Conservation (phyloP, 768 basidiomycete genomes). For the Leucocoprinus sp. region DNA sequence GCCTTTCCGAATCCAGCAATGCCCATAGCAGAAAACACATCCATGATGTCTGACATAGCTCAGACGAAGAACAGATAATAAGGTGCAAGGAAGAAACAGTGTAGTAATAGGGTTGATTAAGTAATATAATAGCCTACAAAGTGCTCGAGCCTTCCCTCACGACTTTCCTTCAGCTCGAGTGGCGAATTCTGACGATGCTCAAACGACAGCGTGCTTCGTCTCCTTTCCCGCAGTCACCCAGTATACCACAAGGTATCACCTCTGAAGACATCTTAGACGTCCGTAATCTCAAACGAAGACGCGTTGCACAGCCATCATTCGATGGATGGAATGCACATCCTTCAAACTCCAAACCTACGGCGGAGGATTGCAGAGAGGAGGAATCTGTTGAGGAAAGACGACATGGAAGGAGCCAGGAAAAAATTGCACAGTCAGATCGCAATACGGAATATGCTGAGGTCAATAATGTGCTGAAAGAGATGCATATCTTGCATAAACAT, state of each 20-base stretch:
- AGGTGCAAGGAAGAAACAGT: not conserved
- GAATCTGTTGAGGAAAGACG: slow-evolving; percentile 19
- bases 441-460: slow-evolving; percentile 45
- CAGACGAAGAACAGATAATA: not conserved
- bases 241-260: slow-evolving; percentile 17
- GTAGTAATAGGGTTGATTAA: slow-evolving; percentile 4
- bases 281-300: slow-evolving; percentile 43
- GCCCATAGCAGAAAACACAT: slow-evolving; percentile 77
- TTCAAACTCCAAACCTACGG: slow-evolving; percentile 18
- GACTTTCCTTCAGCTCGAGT: not conserved
- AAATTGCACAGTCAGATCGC: not conserved
- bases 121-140: slow-evolving; percentile 4
- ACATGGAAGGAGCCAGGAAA: slow-evolving; percentile 19
- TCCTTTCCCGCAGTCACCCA: slow-evolving; percentile 23
- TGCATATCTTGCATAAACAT: slow-evolving; percentile 64
- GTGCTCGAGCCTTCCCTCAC: not conserved
- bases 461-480: slow-evolving; percentile 61
- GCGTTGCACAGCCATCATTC: slow-evolving; percentile 41
- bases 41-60: slow-evolving; percentile 44
- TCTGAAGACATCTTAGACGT: slow-evolving; percentile 18
- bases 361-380: slow-evolving; percentile 28
- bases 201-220: slow-evolving; percentile 44
- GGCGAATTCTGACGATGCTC: slow-evolving; percentile 29
- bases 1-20: slow-evolving; percentile 80
- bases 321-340: slow-evolving; percentile 36